Evolutionary conservation across 805 yeast genomes (phyloP).

Genomic region (Ogataea parapolymorpha): DNA sequence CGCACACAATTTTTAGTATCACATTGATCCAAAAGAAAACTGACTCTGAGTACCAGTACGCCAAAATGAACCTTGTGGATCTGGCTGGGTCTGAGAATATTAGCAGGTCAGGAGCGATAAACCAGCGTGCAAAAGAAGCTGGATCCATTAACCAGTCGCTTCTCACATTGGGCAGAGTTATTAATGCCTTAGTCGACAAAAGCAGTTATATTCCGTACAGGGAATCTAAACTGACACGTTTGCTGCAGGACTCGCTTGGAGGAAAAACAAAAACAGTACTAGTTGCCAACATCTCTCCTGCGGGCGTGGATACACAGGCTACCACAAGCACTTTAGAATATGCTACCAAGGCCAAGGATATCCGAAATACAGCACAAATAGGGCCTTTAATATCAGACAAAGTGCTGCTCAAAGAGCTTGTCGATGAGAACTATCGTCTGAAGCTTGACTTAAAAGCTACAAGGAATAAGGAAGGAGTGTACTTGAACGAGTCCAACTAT

Average conservation of each 20-base stretch:
- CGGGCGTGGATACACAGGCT: constrained; percentile 44
- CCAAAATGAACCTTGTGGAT: constrained; percentile 70
- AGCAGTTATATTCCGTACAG: constrained; percentile 70
- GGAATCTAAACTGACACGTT: constrained; percentile 72
- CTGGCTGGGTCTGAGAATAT: constrained; percentile 95
- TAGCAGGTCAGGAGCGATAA: constrained; percentile 79
- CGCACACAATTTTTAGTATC: constrained; percentile 74
- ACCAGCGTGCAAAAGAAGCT: constrained; percentile 87
- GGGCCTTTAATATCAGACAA: constrained; percentile 44
- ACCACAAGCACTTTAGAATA: constrained; percentile 53
- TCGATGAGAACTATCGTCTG: constrained; percentile 43
- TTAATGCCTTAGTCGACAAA: constrained; percentile 64
- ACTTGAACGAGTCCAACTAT: constrained; percentile 58
- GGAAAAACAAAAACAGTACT: constrained; percentile 86
- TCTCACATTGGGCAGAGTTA: constrained; percentile 84
- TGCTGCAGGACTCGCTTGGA: constrained; percentile 75
- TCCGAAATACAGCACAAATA: constrained; percentile 48
- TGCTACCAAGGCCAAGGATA: constrained; percentile 55
- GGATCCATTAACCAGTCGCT: constrained; percentile 89
- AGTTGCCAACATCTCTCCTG: constrained; percentile 84
- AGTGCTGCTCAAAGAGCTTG: constrained; percentile 42
- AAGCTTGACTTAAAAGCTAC: constrained; percentile 58
- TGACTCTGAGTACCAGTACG: constrained; percentile 27
- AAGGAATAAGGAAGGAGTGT: constrained; percentile 61
- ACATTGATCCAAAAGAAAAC: constrained; percentile 45